Evolutionary conservation across 768 basidiomycete species (phyloP), one percentile per base, ranked within the genome.

Genomic region (Pleurotus tuber-regium): DNA sequence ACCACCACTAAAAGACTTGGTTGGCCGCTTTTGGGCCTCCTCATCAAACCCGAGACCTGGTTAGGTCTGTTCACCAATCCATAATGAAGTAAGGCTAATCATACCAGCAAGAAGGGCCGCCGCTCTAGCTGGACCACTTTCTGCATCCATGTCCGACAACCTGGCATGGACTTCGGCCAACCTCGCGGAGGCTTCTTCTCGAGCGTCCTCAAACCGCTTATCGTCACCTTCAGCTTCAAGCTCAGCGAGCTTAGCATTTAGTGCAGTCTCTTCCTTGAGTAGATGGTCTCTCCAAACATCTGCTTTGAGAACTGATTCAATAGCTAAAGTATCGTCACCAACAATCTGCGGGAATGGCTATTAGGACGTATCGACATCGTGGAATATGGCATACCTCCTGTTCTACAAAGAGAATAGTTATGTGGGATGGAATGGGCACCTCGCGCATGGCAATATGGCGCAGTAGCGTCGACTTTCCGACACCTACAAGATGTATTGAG

Each of bases 271-370:
- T 62, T 99, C 93, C 50, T 84, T 87, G 43, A 97, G 69, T 14
- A 98, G 75, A 57, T 92, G 89, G 61, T 96, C 94, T 64, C 96
- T 79, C 93, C 97, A 98, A 26, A 99, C 97, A 64, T 99, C 97
- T n/a, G 97, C 97, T 66, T 95, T 93, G n/a, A 99, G 77, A 18
- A 99, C 97, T 1, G 95, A 94, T 18, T 94, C 89, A 36, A 99
- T 76, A 2, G 97, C 97, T 1, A 75, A 73, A 0, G 94, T 98
- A 57, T 95, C 94, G 66, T 98, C 96, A 26, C 96, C 97, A 50
- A 92, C 65, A 58, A 98, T 89, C 90, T 94, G 50, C 16, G 35
- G 42, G 12, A 53, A 43, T 53, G 43, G 6, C 29, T 36, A 18
- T 4, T 2, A 25, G 33, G 26, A 4, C 24, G 49, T n/a, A n/a